phyloP scores from a whole-genome alignment of 1,284 basidiomycete species.

The Pisolithus thermaeus region DNA sequence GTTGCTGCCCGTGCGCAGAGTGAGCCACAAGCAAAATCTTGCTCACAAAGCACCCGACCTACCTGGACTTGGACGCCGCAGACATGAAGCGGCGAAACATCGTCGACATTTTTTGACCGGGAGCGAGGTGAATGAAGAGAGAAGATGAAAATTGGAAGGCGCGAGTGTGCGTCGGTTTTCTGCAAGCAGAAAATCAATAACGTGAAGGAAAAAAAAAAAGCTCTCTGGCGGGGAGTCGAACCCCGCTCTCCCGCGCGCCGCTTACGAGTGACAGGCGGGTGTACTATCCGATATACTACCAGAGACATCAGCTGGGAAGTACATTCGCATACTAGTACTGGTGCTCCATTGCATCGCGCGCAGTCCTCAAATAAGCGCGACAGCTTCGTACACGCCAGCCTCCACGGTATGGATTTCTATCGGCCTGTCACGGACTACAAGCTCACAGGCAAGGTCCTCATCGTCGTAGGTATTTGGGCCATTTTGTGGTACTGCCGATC shows the following conservation, averaged over 20 bases:
- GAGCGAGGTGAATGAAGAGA: constrained; percentile 10
- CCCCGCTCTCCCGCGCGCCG: constrained; percentile 21
- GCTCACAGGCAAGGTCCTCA: constrained; percentile 41
- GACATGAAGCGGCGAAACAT: constrained; percentile 26
- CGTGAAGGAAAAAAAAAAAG: background rate
- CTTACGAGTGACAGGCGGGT: constrained; percentile 24
- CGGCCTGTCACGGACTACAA: constrained; percentile 28
- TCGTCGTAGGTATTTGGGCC: constrained; percentile 38
- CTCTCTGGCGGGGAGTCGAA: constrained; percentile 26
- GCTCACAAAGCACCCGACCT: constrained; percentile 10
- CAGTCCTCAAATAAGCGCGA: too few relatives aligned
- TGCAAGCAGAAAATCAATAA: constrained; percentile 2
- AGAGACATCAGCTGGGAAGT: constrained; percentile 21
- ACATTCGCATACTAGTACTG: background rate
- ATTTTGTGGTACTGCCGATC: constrained; percentile 3
- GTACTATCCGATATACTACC: constrained; percentile 43
- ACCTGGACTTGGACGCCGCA: constrained; percentile 20
- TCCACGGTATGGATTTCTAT: constrained; percentile 32
- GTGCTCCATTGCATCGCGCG: too few relatives aligned
- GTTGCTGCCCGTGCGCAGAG: constrained; percentile 33
- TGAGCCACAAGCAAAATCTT: constrained; percentile 3
- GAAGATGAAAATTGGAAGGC: too few relatives aligned
- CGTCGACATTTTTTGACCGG: constrained; percentile 19
- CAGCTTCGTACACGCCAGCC: too few relatives aligned
- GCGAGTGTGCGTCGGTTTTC: constrained; percentile 3